Conservation (phyloP, 139 green algal species). For the Gonium pectorale region DNA sequence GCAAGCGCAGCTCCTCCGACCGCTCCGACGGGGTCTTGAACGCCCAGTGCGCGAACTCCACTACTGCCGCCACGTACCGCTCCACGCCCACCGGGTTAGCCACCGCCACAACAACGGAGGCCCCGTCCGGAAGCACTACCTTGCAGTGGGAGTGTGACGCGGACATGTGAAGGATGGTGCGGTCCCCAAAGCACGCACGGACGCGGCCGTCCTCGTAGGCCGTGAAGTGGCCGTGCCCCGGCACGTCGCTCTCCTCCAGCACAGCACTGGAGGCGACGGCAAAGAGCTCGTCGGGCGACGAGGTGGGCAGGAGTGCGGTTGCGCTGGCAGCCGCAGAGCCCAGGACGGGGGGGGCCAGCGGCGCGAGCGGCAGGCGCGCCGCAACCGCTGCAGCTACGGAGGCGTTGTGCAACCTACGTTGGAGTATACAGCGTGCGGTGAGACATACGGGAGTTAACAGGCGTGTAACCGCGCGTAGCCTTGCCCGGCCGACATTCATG, state of each 20-base stretch:
- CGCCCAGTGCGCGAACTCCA: conserved; percentile 36
- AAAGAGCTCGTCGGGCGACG: conserved; percentile 10
- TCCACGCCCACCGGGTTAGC: conserved; percentile 65
- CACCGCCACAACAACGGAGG: conserved; percentile 40
- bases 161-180: conserved; percentile 70
- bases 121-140: conserved; percentile 59
- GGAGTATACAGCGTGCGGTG: too few species aligned
- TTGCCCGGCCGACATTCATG: too few species aligned
- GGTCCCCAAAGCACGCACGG: conserved; percentile 67
- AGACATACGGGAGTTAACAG: too few species aligned
- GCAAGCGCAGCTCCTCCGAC: neutral
- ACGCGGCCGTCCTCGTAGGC: conserved; percentile 73
- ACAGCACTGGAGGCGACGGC: conserved; percentile 41
- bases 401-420: conserved; percentile 26
- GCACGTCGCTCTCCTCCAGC: conserved; percentile 62
- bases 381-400: neutral
- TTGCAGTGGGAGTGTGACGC: conserved; percentile 41
- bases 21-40: conserved; percentile 39
- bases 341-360: too few species aligned
- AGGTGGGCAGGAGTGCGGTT: neutral
- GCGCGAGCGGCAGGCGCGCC: neutral
- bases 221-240: conserved; percentile 61
- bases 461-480: too few species aligned
- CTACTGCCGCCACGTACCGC: conserved; percentile 48
- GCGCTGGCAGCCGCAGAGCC: neutral